Conservation (phyloP, 495 filamentous ascomycete species). For the Penicillium maclennaniae region DNA sequence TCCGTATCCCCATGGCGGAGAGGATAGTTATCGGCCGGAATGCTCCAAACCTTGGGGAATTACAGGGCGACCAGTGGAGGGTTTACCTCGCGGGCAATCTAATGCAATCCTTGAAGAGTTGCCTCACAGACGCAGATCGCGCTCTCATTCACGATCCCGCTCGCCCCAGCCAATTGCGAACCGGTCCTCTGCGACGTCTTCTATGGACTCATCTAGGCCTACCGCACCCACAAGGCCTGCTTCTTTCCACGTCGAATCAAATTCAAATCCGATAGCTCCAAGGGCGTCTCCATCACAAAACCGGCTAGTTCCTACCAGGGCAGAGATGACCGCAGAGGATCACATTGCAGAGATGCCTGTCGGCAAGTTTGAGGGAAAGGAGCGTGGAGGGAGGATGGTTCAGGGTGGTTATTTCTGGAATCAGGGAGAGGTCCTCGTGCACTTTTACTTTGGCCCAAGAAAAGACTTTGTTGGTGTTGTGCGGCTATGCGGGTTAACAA, state of each 20-base stretch:
- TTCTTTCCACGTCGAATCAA: too few relatives aligned
- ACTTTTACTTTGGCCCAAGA: constrained; percentile 36
- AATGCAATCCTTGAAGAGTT: neutral
- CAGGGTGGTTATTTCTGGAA: constrained; percentile 14
- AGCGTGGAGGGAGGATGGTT: neutral
- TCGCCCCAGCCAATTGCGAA: neutral
- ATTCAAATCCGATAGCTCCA: too few relatives aligned
- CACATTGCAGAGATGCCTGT: constrained; percentile 14
- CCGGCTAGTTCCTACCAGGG: neutral
- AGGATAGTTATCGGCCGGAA: neutral
- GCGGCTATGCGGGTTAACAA: constrained; percentile 35
- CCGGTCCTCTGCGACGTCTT: neutral
- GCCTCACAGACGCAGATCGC: neutral
- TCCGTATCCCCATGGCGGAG: too few relatives aligned
- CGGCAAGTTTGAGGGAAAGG: neutral
- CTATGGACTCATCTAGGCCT: too few relatives aligned
- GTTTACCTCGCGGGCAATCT: neutral
- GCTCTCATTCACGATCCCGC: neutral
- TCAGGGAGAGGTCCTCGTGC: constrained; percentile 20
- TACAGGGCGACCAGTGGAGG: neutral
- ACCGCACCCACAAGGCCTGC: too few relatives aligned
- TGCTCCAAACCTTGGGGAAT: neutral
- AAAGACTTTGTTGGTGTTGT: constrained; percentile 33
- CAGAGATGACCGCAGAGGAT: neutral
- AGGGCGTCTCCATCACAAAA: neutral